Evolutionary conservation across 192 early-diverging fungal genomes (phyloP).

Genomic region (Coemansia sp.): DNA sequence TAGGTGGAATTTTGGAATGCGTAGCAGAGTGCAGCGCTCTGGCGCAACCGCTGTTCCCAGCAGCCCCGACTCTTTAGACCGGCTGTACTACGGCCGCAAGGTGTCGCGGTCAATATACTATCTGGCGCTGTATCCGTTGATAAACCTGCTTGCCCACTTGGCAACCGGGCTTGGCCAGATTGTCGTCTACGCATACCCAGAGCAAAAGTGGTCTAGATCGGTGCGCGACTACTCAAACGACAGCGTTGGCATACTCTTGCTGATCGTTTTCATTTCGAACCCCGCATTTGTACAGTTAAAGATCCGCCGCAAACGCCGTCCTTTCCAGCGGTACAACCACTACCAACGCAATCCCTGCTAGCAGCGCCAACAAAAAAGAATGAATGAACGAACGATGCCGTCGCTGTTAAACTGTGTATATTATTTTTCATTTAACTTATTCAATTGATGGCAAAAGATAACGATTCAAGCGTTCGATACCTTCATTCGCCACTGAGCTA

Average conservation of each 20-base stretch:
- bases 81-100: conserved; percentile 54
- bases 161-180: conserved; percentile 50
- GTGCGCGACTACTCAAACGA: conserved; percentile 53
- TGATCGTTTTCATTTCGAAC: conserved; percentile 53
- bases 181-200: conserved; percentile 48
- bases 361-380: not conserved
- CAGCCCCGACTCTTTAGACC: conserved; percentile 49
- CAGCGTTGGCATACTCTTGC: conserved; percentile 50
- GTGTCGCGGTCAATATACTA: conserved; percentile 55
- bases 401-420: not conserved
- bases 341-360: not conserved
- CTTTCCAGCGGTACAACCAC: conserved; percentile 2
- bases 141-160: conserved; percentile 50
- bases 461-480: conserved; percentile 7
- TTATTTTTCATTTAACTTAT: not conserved
- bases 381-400: not conserved
- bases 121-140: conserved; percentile 49
- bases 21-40: not conserved
- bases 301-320: conserved; percentile 28
- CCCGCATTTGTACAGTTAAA: conserved; percentile 52
- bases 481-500: conserved; percentile 48
- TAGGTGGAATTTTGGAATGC: not conserved
- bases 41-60: conserved; percentile 6
- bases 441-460: not conserved
- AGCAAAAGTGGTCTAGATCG: conserved; percentile 41